Base-by-base conservation (phyloP, 2,329 filamentous ascomycete genomes). In the Incumbomyces lentus region DNA sequence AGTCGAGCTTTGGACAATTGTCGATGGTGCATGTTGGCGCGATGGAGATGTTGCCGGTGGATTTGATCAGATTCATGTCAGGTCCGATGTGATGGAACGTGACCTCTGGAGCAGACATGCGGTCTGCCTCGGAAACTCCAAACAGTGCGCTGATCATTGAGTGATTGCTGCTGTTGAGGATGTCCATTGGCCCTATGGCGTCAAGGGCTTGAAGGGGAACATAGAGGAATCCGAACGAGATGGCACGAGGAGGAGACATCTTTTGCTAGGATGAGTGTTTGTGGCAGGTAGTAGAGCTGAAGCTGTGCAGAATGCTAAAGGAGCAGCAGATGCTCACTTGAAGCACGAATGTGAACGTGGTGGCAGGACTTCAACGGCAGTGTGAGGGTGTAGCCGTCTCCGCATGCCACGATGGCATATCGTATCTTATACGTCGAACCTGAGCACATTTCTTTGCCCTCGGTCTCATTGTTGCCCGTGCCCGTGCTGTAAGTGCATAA, bases 51-150 rank as follows among this genome's bases (percentile, higher is more conserved):
- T 40, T 32, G 19, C 34, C 48, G 6, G 44, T 47, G 11, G 39
- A 33, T 8, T 19, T 26, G 3, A 47, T 44, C 10, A 47, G 43
- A 1, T 49, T 43, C 18, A 49, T 40, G 12, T 43, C 36, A 22
- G 41, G 17, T 31, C 49, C 49, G 26, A 52, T 52, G 36, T 52
- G 38, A 35, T 45, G 35, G 44, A 52, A 49, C 8, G 34, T 34
- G 11, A 52, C 40, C 3, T 49, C 40, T 11, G 47, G 47, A 2
- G 47, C 40, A 13, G 19, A 19, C 41, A 22, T 3, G 4, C 29
- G 4, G 8, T 40, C 30, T 13, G 34, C 29, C 11, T 39, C 22
- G 12, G 19, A 35, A 10, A 29, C 34, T 10, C 40, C 32, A 12
- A 34, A 18, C 34, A 29, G 35, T 3, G 4, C n/a, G 8, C 26